Base-by-base conservation (phyloP, 75 land plant genomes). In the Pseudotsuga menziesii region DNA sequence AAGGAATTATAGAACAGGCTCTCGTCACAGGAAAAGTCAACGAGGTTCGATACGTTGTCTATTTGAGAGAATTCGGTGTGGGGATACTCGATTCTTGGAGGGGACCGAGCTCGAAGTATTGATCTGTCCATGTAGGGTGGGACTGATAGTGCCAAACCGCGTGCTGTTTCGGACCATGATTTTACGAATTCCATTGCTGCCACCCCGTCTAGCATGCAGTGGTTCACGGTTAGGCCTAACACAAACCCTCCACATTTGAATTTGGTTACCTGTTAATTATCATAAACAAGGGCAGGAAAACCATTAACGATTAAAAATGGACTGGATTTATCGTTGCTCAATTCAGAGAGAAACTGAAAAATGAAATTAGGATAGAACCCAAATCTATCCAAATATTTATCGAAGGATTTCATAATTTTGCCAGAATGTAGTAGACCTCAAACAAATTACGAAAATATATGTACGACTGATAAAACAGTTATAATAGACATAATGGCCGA, bases 161-260 rank as follows among this genome's bases (percentile, higher is more conserved):
- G 61, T 6, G 90, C 86, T 13, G 61, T 74, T 19, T 88, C 89
- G 9, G 82, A 80, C 89, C 89, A 83, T 2, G 90, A 77, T 2
- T 77, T 78, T 15, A 88, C 80, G 63, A 88, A 87, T 62, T 88
- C 86, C 76, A 83, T 83, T 0, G 90, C 89, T 16, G 78, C 85
- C 29, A 86, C 57, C 17, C 90, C 90, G 61, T 88, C 90, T 76
- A 87, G 75, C 79, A 83, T 66, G 72, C 85, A 83, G 80, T 88
- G 90, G 80, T 87, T 86, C 62, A 87, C 77, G 60, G 78, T 55
- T 12, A 88, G 66, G 7, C 90, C 90, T 11, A 88, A 25, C 14
- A 80, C 89, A 44, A 86, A 88, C 4, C 90, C 90, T 12, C 90
- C 90, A 58, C 89, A 88, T 61, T 70, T 78, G 83, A 87, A 88